Evolutionary conservation across 148 eudicot species (phyloP), one percentile per base, ranked within the genome.

Genomic region (Camellia granthamiana): DNA sequence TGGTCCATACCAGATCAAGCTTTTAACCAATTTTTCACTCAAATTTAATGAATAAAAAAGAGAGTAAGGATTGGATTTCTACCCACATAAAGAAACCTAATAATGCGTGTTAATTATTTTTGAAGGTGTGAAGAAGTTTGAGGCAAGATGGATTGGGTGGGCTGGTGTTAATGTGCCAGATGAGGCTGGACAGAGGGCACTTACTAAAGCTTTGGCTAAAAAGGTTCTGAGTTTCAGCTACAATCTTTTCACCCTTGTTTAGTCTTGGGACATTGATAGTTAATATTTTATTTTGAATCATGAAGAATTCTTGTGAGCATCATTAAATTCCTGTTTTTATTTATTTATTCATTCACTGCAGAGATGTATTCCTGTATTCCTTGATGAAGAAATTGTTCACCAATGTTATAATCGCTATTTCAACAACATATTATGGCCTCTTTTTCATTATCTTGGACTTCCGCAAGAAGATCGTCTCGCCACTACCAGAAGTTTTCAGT

Each of bases 141-240:
- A 94, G 84, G 97, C 97, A 55, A 88, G 91, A 81, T 94, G 98
- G 98, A 94, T 94, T 75, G 98, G 98, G 51, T 94, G 98, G 98
- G 98, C 98, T 13, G 98, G 98, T 69, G 98, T 94, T 61, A 94
- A 94, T 84, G 98, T 94, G 84, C 97, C 98, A 0, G 95, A 94
- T 87, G 92, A 91, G 83, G 85, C 87, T 41, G 98, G 98, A 69
- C 93, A 92, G 76, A 85, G 84, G 60, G 88, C 98, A 70, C 89
- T 94, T 60, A 88, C 94, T 3, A 84, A 86, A 78, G 97, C 97
- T 68, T 88, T 94, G 38, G 97, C 93, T 43, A 97, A 94, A 69
- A 94, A 94, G 98, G 98, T 94, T 49, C 6, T 4, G 56, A 41
- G 19, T 66, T 69, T 70, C 19, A 23, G 56, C 38, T 30, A 30